Evolutionary conservation across 2,329 filamentous ascomycete species (phyloP).

Genomic region (Penicillium sp.): DNA sequence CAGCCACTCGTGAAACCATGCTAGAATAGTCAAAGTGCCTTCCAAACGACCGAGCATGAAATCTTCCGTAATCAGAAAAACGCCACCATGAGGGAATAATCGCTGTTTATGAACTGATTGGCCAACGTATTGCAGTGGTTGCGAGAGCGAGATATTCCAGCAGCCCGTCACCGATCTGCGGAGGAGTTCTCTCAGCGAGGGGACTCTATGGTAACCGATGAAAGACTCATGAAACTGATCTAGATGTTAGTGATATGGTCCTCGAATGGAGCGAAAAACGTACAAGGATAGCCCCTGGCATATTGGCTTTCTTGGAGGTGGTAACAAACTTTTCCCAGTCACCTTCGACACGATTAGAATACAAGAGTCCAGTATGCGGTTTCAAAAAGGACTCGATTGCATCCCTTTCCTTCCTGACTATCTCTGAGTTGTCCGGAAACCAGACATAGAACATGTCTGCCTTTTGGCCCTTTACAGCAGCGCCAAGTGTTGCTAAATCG

Average conservation of each 20-base stretch:
- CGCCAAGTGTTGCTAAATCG: slow-evolving; percentile 31
- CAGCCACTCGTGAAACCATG: slow-evolving; percentile 39
- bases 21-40: slow-evolving; percentile 37
- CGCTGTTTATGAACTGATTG: slow-evolving; percentile 35
- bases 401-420: slow-evolving; percentile 30
- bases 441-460: slow-evolving; percentile 41
- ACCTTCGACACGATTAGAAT: slow-evolving; percentile 34
- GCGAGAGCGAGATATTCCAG: slow-evolving; percentile 40
- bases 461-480: slow-evolving; percentile 17
- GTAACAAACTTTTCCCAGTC: slow-evolving; percentile 43
- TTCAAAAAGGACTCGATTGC: slow-evolving; percentile 33
- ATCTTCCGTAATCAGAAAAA: slow-evolving; percentile 49
- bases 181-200: slow-evolving; percentile 31
- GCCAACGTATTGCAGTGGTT: slow-evolving; percentile 31
- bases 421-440: slow-evolving; percentile 32
- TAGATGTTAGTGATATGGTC: slow-evolving; percentile 12
- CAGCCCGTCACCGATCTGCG: slow-evolving; percentile 32
- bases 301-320: slow-evolving; percentile 4
- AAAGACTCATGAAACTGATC: slow-evolving; percentile 46
- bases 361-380: slow-evolving; percentile 31
- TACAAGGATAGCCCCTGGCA: slow-evolving; percentile 42
- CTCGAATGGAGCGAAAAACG: slow-evolving; percentile 17
- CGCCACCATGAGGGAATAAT: slow-evolving; percentile 44
- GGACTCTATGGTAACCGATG: slow-evolving; percentile 34
- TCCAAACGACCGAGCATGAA: slow-evolving; percentile 38